phyloP scores from a whole-genome alignment of 2,329 filamentous ascomycete species.

The Geosmithia putterillii region DNA sequence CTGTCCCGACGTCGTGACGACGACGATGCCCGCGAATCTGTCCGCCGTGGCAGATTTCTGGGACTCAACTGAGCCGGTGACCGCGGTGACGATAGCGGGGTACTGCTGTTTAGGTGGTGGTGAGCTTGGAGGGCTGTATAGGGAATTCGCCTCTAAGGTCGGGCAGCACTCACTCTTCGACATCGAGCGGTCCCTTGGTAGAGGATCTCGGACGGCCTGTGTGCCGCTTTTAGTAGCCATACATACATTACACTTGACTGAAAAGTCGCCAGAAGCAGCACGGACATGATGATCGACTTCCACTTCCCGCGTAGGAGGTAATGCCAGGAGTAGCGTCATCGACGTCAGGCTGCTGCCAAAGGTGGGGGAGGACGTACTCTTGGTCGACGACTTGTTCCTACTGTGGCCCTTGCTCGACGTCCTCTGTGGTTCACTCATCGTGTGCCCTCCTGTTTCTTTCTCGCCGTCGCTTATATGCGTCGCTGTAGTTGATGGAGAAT shows the following conservation, averaged over 20 bases:
- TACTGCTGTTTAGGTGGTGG: slow-evolving; percentile 8
- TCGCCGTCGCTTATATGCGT: not conserved
- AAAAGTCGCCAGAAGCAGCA: too few species aligned
- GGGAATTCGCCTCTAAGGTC: not conserved
- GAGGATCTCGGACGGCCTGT: slow-evolving; percentile 52
- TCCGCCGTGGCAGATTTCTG: slow-evolving; percentile 4
- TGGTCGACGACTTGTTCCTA: slow-evolving; percentile 22
- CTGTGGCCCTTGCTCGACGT: slow-evolving; percentile 17
- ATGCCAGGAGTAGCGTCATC: not conserved
- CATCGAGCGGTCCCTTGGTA: slow-evolving; percentile 69
- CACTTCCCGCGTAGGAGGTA: not conserved
- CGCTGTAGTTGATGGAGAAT: not conserved
- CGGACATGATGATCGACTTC: not conserved
- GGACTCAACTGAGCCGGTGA: slow-evolving; percentile 10
- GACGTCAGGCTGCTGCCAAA: not conserved
- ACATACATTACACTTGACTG: not conserved
- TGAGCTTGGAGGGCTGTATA: not conserved
- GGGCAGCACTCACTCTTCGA: slow-evolving; percentile 49
- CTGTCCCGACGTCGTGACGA: slow-evolving; percentile 9
- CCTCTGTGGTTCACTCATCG: slow-evolving; percentile 16
- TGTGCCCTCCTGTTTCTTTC: not conserved
- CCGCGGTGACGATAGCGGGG: slow-evolving; percentile 14
- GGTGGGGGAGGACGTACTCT: slow-evolving; percentile 15
- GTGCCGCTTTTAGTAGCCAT: too few species aligned
- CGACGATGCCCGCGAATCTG: not conserved